These are phyloP conservation scores for Diaporthe sp. DNA, from an alignment of 2,329 filamentous ascomycete species.

Conservation along the genomic window DNA sequence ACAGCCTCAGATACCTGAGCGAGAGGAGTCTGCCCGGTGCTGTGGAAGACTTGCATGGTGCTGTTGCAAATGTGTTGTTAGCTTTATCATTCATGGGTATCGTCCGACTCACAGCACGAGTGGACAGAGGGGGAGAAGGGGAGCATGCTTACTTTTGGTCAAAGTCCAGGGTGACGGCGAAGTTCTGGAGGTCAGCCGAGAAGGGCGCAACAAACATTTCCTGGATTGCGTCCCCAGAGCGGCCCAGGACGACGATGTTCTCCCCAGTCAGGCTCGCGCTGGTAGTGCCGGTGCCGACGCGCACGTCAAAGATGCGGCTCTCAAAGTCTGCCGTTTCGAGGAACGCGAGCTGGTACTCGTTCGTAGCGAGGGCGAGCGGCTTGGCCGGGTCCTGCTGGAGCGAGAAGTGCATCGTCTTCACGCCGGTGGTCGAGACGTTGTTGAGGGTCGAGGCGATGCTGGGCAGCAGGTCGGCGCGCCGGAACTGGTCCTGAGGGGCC, in stretches of 20 bases:
- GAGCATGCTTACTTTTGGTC: slow-evolving; percentile 20
- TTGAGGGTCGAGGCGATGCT: slow-evolving; percentile 47
- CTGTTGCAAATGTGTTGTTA: not conserved
- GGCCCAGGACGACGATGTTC: slow-evolving; percentile 36
- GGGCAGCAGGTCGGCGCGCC: slow-evolving; percentile 57
- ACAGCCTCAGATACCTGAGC: slow-evolving; percentile 48
- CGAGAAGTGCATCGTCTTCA: slow-evolving; percentile 58
- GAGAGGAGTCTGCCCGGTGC: slow-evolving; percentile 48
- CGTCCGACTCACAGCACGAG: not conserved
- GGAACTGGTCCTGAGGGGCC: slow-evolving; percentile 54
- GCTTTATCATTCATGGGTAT: not conserved
- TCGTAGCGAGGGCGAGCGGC: slow-evolving; percentile 53
- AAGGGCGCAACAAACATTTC: slow-evolving; percentile 32
- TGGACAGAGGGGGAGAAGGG: too few species aligned
- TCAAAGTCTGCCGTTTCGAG: slow-evolving; percentile 37
- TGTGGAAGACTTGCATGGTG: slow-evolving; percentile 51
- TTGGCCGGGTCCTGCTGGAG: slow-evolving; percentile 52
- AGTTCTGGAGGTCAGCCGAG: slow-evolving; percentile 23
- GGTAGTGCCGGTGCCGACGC: slow-evolving; percentile 44
- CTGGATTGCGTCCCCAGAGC: slow-evolving; percentile 1
- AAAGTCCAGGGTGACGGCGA: slow-evolving; percentile 28
- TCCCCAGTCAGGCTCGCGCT: slow-evolving; percentile 43
- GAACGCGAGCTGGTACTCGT: slow-evolving; percentile 52
- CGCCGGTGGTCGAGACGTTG: slow-evolving; percentile 52
- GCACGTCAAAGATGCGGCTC: slow-evolving; percentile 36